A percentile compares a stretch with the other conserved stretches of the same genome.
These are phyloP conservation scores for Fusarium liriodendri DNA, from an alignment of 2,329 filamentous ascomycete genomes.

Conservation along the genomic window DNA sequence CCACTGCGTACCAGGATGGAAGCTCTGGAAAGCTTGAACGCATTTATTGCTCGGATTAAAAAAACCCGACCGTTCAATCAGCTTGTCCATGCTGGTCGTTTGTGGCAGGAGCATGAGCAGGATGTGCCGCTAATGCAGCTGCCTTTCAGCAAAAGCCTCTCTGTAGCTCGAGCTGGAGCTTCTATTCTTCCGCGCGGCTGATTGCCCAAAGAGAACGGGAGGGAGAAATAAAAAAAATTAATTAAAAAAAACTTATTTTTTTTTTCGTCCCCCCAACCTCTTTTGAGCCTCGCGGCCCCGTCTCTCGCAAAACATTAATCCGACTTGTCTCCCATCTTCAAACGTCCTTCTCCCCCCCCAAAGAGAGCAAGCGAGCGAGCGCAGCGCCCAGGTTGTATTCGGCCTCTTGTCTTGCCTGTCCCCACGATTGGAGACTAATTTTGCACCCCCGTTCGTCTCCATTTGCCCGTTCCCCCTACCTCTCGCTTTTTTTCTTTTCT, in stretches of 20 bases:
- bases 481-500: constrained; percentile 18
- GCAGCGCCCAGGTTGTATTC: constrained; percentile 6
- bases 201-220: not conserved
- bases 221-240: constrained; percentile 16
- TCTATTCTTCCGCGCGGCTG: constrained; percentile 37
- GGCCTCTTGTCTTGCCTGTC: constrained; percentile 2
- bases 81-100: constrained; percentile 5
- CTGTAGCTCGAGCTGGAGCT: constrained; percentile 25
- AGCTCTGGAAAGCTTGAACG: not conserved
- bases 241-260: constrained; percentile 13
- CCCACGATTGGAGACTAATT: constrained; percentile 6
- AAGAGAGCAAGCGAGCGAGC: constrained; percentile 3
- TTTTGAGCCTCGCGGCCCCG: not conserved
- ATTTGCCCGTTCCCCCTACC: constrained; percentile 16
- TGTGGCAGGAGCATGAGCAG: constrained; percentile 7
- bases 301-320: constrained; percentile 9
- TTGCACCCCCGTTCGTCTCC: not conserved
- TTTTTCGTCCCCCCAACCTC: constrained; percentile 1
- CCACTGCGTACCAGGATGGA: not conserved
- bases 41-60: not conserved
- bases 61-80: constrained; percentile 11
- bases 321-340: not conserved
- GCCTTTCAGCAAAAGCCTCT: not conserved
- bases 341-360: not conserved
- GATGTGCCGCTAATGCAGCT: constrained; percentile 34